A percentile compares a stretch with the other conserved stretches of the same genome.
phyloP scores from a whole-genome alignment of 148 eudicot genomes.

The Rhododendron vialii region DNA sequence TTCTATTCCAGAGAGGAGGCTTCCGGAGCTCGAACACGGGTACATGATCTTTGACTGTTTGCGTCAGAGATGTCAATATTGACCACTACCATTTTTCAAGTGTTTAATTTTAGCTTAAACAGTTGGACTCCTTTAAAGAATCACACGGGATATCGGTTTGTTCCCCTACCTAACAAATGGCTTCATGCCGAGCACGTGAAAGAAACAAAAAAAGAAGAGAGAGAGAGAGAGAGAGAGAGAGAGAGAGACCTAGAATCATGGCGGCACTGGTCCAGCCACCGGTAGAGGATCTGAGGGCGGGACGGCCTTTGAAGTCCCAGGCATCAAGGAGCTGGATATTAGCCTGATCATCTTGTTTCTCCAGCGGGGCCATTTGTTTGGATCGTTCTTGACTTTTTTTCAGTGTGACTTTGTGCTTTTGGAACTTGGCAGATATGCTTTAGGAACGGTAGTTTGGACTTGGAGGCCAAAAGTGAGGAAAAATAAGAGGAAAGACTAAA shows the following conservation, averaged over 20 bases:
- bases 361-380: slow-evolving; percentile 29
- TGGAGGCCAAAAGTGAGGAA: not conserved
- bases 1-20: too few species aligned
- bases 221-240: not conserved
- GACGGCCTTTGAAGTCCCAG: slow-evolving; percentile 82
- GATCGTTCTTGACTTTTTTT: not conserved
- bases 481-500: not conserved
- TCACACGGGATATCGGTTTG: not conserved
- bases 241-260: slow-evolving; percentile 65
- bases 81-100: not conserved
- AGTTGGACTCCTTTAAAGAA: not conserved
- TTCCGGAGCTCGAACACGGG: not conserved
- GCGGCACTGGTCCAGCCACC: slow-evolving; percentile 89
- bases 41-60: not conserved
- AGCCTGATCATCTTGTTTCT: slow-evolving; percentile 12
- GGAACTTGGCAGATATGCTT: not conserved
- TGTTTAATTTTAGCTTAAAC: not conserved
- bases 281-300: slow-evolving; percentile 50
- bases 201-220: not conserved
- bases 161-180: not conserved
- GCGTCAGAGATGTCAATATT: too few species aligned
- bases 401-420: too few species aligned
- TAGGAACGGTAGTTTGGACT: not conserved
- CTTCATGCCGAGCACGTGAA: not conserved
- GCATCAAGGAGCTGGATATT: slow-evolving; percentile 57